Evolutionary conservation across 257 asterid genomes (phyloP).

Genomic region (Echium plantagineum): DNA sequence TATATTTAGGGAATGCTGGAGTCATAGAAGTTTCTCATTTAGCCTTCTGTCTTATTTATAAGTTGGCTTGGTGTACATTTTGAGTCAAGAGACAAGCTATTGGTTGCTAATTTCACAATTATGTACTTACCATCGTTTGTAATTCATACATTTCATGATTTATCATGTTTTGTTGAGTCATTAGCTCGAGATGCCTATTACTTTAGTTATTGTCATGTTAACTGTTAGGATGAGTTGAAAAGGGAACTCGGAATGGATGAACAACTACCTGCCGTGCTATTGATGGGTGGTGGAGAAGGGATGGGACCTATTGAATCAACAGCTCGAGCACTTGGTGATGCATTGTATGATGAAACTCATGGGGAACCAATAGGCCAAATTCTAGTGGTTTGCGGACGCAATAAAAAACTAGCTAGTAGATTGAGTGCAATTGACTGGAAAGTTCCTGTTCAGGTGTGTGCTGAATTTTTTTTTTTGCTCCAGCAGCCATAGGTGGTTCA

Average conservation of each 20-base stretch:
- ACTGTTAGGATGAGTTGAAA: slow-evolving; percentile 56
- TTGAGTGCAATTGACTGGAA: slow-evolving; percentile 72
- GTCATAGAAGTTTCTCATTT: too few species aligned
- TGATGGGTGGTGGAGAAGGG: slow-evolving; percentile 99
- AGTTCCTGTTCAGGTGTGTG: slow-evolving; percentile 46
- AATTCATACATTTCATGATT: neutral
- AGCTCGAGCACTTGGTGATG: slow-evolving; percentile 82
- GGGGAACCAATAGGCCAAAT: slow-evolving; percentile 84
- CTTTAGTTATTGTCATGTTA: neutral
- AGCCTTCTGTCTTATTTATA: too few species aligned
- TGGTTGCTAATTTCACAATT: neutral
- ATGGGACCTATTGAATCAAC: slow-evolving; percentile 99
- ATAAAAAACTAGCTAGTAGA: slow-evolving; percentile 66
- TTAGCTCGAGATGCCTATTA: neutral
- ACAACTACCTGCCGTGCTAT: slow-evolving; percentile 74
- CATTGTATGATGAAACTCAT: slow-evolving; percentile 52
- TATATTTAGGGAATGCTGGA: too few species aligned
- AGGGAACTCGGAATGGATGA: slow-evolving; percentile 84
- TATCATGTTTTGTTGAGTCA: neutral
- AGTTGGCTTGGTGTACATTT: too few species aligned
- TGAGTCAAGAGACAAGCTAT: too few species aligned
- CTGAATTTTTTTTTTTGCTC: neutral
- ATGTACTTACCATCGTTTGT: neutral
- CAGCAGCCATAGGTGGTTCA: too few species aligned
- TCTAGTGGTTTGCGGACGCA: slow-evolving; percentile 87